Conservation (phyloP, 495 filamentous ascomycete species). For the Pseudevernia furfuracea region DNA sequence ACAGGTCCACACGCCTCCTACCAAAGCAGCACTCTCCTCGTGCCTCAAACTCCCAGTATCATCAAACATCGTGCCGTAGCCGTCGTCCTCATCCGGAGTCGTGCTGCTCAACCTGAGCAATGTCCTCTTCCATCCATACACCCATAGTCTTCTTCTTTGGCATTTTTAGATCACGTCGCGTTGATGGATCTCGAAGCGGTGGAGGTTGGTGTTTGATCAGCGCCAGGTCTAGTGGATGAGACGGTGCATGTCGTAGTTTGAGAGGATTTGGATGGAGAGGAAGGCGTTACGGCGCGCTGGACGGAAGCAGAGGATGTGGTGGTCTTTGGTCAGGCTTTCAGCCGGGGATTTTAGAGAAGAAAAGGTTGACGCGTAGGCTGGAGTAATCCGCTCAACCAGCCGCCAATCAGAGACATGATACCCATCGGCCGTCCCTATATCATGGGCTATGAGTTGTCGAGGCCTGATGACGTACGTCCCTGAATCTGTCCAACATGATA, state of each 20-base stretch:
- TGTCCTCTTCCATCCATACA: not conserved
- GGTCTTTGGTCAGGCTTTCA: not conserved
- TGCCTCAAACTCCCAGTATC: not conserved
- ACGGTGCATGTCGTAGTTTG: not conserved
- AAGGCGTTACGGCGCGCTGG: no score
- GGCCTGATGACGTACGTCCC: not conserved
- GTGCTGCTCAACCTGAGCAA: not conserved
- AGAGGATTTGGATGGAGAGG: no score
- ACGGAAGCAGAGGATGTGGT: no score
- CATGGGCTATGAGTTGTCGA: conserved; percentile 3
- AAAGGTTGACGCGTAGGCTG: not conserved
- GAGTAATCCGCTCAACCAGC: not conserved
- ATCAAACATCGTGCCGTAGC: not conserved
- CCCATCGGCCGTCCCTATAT: not conserved
- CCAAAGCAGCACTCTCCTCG: no score
- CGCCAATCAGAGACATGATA: not conserved
- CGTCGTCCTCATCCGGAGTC: not conserved
- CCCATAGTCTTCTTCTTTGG: not conserved
- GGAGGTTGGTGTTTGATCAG: not conserved
- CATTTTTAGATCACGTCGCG: not conserved
- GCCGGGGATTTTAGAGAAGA: not conserved
- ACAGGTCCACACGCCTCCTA: no score
- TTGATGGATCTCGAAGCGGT: not conserved
- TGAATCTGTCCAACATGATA: no score
- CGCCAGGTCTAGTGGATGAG: not conserved